phyloP scores from a whole-genome alignment of 352 stramenopile genomes.

The Plasmopara muralis region DNA sequence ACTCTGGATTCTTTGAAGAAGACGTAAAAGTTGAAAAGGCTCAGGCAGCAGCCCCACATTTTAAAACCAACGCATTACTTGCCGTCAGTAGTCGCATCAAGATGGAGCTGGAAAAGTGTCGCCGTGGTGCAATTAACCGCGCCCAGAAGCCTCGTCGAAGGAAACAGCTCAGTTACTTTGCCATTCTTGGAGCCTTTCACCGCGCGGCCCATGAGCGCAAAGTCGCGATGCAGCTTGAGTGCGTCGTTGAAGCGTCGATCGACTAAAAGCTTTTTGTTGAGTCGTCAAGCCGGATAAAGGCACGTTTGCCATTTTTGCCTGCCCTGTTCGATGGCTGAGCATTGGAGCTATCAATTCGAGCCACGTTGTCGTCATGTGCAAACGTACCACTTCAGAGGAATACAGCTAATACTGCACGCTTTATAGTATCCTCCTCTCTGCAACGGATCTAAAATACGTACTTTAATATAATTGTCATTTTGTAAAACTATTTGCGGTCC shows the following conservation, averaged over 20 bases:
- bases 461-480: background rate
- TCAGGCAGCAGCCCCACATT: slow-evolving; percentile 18
- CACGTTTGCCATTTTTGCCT: slow-evolving; percentile 5
- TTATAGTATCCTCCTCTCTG: background rate
- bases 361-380: slow-evolving; percentile 28
- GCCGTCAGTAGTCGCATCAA: slow-evolving; percentile 69
- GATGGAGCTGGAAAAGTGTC: slow-evolving; percentile 61
- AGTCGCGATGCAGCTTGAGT: slow-evolving; percentile 34
- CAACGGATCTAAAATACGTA: background rate
- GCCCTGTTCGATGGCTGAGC: slow-evolving; percentile 8
- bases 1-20: slow-evolving; percentile 28
- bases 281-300: slow-evolving; percentile 7
- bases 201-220: slow-evolving; percentile 64
- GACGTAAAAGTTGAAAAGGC: slow-evolving; percentile 13
- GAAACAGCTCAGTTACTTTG: slow-evolving; percentile 73
- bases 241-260: slow-evolving; percentile 28
- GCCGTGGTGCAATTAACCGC: slow-evolving; percentile 42
- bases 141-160: slow-evolving; percentile 42
- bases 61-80: slow-evolving; percentile 46
- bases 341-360: slow-evolving; percentile 38
- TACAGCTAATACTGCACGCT: background rate
- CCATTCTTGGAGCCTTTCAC: slow-evolving; percentile 75
- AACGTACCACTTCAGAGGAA: slow-evolving; percentile 31
- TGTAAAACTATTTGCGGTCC: background rate
- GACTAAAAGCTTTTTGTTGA: slow-evolving; percentile 16